A percentile compares a stretch with the other conserved stretches of the same genome.
Conservation (phyloP, 2,329 filamentous ascomycete species). For the Paracoccidioides lutzii region DNA sequence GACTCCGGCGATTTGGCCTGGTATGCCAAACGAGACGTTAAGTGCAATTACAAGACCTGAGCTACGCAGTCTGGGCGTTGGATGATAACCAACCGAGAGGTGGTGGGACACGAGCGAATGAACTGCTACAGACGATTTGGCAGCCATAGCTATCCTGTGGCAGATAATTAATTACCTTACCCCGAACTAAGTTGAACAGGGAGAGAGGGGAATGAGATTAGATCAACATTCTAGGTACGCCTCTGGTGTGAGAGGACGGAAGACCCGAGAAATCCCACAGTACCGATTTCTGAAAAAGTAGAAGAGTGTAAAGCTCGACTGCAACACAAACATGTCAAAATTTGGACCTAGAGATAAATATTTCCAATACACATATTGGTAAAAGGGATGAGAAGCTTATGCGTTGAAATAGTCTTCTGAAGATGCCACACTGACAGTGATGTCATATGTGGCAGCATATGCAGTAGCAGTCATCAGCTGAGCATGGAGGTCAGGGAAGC, state of each 20-base stretch:
- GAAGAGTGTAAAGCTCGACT: constrained; percentile 41
- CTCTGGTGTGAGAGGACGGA: constrained; percentile 49
- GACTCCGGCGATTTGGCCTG: constrained; percentile 58
- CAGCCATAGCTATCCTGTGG: constrained; percentile 49
- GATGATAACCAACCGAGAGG: constrained; percentile 58
- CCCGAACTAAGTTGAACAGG: too few relatives aligned
- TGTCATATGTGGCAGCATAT: constrained; percentile 47
- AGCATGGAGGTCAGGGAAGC: constrained; percentile 43
- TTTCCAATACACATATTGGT: background rate
- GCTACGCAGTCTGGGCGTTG: constrained; percentile 52
- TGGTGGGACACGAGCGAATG: constrained; percentile 57
- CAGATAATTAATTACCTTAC: background rate
- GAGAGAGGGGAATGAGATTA: background rate
- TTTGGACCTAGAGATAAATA: background rate
- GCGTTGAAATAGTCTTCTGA: constrained; percentile 44
- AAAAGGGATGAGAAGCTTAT: constrained; percentile 11
- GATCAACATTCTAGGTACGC: constrained; percentile 36
- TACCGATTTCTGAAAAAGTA: constrained; percentile 38
- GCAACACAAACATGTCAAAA: constrained; percentile 11
- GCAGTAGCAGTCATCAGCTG: constrained; percentile 57
- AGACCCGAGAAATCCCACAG: constrained; percentile 48
- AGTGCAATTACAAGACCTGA: constrained; percentile 56
- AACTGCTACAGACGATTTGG: constrained; percentile 53
- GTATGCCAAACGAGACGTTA: constrained; percentile 54
- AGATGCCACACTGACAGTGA: constrained; percentile 41